phyloP scores from a whole-genome alignment of 129 eudicot species.

The Heracleum sosnowskyi region DNA sequence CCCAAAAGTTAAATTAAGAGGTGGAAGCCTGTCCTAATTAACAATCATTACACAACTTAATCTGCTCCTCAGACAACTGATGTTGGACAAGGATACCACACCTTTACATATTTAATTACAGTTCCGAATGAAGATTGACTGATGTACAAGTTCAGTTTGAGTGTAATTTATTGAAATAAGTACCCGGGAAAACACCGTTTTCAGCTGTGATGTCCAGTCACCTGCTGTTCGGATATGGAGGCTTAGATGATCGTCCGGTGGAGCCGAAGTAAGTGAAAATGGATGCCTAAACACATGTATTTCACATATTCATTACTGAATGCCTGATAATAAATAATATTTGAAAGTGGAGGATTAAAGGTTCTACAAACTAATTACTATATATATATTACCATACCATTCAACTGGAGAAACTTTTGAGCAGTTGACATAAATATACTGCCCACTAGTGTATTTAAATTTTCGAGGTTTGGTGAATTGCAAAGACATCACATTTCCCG shows the following conservation, averaged over 20 bases:
- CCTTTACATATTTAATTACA: neutral
- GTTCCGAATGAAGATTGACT: neutral
- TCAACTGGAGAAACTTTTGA: conserved; percentile 28
- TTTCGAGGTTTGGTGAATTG: conserved; percentile 28
- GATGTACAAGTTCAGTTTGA: neutral
- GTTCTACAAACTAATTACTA: neutral
- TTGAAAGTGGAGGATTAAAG: neutral
- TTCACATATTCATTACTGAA: neutral
- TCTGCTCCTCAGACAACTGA: neutral
- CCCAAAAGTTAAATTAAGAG: neutral
- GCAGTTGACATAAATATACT: conserved; percentile 31
- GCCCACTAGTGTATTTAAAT: conserved; percentile 34
- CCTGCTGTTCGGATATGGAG: conserved; percentile 61
- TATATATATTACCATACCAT: conserved; percentile 16
- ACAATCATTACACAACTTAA: neutral
- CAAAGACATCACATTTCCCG: conserved; percentile 25
- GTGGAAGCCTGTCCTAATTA: neutral
- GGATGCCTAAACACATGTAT: conserved; percentile 43
- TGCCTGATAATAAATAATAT: neutral
- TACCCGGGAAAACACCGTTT: conserved; percentile 46
- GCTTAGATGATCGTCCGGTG: conserved; percentile 54
- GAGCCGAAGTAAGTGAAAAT: conserved; percentile 68
- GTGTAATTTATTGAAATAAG: too few species aligned
- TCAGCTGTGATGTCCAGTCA: conserved; percentile 61
- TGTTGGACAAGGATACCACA: neutral